These are phyloP conservation scores for Liriodendron chinense DNA, from an alignment of 164 flowering plant species.

Conservation along the genomic window DNA sequence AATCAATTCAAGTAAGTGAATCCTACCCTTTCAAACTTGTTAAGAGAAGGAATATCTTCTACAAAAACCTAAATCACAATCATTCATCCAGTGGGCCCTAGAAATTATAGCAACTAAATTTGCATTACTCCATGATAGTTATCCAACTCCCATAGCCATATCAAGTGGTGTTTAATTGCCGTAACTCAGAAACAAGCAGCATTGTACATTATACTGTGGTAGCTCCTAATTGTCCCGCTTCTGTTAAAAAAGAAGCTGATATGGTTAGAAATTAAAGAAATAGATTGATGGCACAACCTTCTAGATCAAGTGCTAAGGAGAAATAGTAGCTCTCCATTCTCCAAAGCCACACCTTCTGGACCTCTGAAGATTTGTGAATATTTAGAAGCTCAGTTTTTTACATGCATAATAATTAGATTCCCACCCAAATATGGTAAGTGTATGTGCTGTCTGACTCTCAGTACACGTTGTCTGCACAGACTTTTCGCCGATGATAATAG, in stretches of 20 bases:
- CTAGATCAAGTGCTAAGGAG: too few relatives aligned
- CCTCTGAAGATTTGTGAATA: background rate
- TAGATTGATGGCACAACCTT: too few relatives aligned
- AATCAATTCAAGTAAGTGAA: slow-evolving; percentile 3
- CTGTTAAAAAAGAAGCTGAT: too few relatives aligned
- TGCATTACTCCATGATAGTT: background rate
- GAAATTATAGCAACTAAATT: background rate
- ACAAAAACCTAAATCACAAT: background rate
- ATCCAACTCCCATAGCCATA: too few relatives aligned
- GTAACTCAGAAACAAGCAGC: too few relatives aligned
- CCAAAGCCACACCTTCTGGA: background rate
- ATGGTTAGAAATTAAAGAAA: too few relatives aligned
- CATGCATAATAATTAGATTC: too few relatives aligned
- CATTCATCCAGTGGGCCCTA: background rate
- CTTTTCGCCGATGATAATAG: background rate
- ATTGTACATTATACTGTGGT: too few relatives aligned
- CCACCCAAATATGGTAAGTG: background rate
- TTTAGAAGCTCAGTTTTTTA: background rate
- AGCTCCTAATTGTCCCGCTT: too few relatives aligned
- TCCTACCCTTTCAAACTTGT: background rate
- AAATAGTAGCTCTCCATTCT: too few relatives aligned
- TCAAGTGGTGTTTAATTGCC: too few relatives aligned
- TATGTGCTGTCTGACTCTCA: background rate
- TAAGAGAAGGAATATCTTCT: background rate
- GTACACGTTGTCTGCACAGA: background rate